A percentile compares a stretch with the other conserved stretches of the same genome.
These are phyloP conservation scores for Carex sylvatica DNA, from an alignment of 202 grass and related monocot species.

Conservation along the genomic window DNA sequence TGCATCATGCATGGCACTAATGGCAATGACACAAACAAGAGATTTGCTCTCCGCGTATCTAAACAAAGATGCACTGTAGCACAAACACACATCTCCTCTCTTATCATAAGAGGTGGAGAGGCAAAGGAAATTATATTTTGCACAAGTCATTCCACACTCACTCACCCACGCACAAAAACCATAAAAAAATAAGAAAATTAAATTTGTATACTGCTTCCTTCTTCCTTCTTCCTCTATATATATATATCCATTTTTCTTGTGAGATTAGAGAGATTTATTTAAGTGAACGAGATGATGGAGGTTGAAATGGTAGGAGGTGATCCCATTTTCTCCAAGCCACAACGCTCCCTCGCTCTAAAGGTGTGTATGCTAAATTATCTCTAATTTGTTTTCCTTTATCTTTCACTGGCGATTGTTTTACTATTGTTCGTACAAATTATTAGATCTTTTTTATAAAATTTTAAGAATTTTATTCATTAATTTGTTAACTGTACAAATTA, in stretches of 20 bases:
- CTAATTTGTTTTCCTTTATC: background rate
- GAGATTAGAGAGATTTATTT: background rate
- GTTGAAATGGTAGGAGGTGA: background rate
- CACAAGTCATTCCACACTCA: background rate
- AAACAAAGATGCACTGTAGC: background rate
- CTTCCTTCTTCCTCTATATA: background rate
- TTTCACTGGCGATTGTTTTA: background rate
- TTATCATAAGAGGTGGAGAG: background rate
- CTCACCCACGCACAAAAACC: too few species aligned
- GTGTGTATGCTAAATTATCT: background rate
- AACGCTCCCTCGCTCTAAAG: constrained; percentile 14
- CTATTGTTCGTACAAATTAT: too few species aligned
- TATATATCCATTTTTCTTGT: background rate
- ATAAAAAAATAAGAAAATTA: background rate
- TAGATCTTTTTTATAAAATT: too few species aligned
- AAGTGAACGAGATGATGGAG: background rate
- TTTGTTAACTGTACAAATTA: too few species aligned
- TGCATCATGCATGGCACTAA: background rate
- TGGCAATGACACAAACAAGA: background rate
- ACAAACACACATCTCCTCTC: background rate
- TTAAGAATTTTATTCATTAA: too few species aligned
- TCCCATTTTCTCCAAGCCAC: constrained; percentile 14
- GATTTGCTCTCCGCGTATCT: background rate
- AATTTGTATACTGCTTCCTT: background rate
- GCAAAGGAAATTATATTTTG: background rate